Base-by-base conservation (phyloP, 352 stramenopile genomes). In the Globisporangium polare region DNA sequence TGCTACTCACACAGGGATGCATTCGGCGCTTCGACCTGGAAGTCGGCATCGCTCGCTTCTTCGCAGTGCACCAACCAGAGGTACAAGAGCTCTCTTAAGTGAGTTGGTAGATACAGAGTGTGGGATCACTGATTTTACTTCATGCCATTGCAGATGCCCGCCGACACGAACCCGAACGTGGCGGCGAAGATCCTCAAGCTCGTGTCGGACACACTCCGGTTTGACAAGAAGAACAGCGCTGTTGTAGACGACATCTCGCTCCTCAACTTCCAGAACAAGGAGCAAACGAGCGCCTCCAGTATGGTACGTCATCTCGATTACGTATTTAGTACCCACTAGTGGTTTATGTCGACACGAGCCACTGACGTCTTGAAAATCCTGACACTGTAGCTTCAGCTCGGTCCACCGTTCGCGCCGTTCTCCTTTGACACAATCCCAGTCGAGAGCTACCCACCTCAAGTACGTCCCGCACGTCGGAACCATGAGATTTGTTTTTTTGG, bases 11-110 rank as follows among this genome's bases (percentile, higher is more conserved):
- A 17, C 41, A 90, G 86, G 83, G 71, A 33, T 82, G 77, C 43
- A 61, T 94, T 53, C 80, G 86, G 29, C 83, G 83, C 27, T 90
- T 80, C 53, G 86, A 94, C 56, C 58, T 93, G 39, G 81, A 92
- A 68, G 76, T 93, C 53, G 83, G 75, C 3, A 85, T 94, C 27
- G 80, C 83, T 5, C 77, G 86, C 8, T 90, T 91, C 58, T 80
- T 89, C 53, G 79, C 83, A 15, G 73, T 85, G 8, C 73, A 92
- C 58, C 69, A 84, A 7, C 73, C 83, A 45, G 69, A 92, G 63
- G 81, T 78, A 65, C 41, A 41, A 39, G 22, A 27, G 15, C 22
- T 6, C 47, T 39, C 47, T 43, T 31, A n/a, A 2, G 10, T 35
- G 2, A 9, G 33, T 12, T 15, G 26, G 1, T n/a, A 20, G 17